Percentiles rank a stretch among this genome's conserved stretches.
Evolutionary conservation across 495 filamentous ascomycete genomes (phyloP).

Genomic region (Lophium mytilinum): DNA sequence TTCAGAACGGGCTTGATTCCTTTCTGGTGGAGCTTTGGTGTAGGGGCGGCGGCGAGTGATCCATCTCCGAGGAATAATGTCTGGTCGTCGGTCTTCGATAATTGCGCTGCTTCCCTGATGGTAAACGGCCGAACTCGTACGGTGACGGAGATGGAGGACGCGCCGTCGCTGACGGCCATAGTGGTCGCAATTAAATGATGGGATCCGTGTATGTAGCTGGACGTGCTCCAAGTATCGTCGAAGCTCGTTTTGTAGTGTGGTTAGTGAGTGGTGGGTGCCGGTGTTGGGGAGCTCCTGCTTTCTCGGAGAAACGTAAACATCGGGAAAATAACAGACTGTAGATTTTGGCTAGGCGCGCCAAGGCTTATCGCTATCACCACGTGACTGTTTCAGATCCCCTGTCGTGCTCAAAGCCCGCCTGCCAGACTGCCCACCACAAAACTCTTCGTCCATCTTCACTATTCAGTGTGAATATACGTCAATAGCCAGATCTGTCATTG

Average conservation of each 20-base stretch:
- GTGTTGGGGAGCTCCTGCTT: too few relatives aligned
- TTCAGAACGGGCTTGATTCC: constrained; percentile 89
- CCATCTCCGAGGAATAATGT: constrained; percentile 92
- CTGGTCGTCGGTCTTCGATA: constrained; percentile 72
- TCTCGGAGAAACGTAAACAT: too few relatives aligned
- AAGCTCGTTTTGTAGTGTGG: too few relatives aligned
- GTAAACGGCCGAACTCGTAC: constrained; percentile 95
- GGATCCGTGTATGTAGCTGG: background rate
- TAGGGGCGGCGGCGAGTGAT: constrained; percentile 73
- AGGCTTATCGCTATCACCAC: background rate
- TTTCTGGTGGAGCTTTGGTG: constrained; percentile 76
- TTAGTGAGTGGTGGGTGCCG: too few relatives aligned
- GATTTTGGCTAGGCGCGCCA: background rate
- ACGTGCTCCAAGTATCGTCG: too few relatives aligned
- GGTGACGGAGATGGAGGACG: constrained; percentile 65
- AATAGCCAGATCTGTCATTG: too few relatives aligned
- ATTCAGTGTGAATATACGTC: too few relatives aligned
- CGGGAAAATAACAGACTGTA: too few relatives aligned
- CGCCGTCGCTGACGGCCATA: constrained; percentile 43
- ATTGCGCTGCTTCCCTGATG: constrained; percentile 60
- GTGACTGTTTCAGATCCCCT: too few relatives aligned
- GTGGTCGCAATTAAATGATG: background rate
- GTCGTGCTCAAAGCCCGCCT: too few relatives aligned
- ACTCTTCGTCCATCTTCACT: too few relatives aligned
- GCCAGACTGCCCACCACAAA: too few relatives aligned